Base-by-base conservation (phyloP, 2,329 filamentous ascomycete species). In the Clarireedia sp. region DNA sequence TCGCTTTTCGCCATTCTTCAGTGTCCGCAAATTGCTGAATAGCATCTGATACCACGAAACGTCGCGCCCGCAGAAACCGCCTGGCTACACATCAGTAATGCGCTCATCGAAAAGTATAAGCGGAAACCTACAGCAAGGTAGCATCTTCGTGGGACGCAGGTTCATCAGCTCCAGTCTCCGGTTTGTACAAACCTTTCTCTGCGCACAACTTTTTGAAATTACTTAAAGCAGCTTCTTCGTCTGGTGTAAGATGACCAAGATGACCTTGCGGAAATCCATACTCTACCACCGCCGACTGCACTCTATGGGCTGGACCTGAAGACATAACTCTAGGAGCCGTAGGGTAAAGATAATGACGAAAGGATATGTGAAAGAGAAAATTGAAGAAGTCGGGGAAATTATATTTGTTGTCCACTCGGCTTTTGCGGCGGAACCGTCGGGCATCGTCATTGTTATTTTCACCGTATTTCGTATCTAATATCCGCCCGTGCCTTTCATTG, bases 11-110 rank as follows among this genome's bases (percentile, higher is more conserved):
- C 89, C 91, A 96, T 57, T 88, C 82, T 71, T 95, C 90, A 0
- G 90, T 96, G 54, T 90, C 88, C 66, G 85, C 84, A 74, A 96
- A 95, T 73, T 96, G 91, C 57, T 75, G 78, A 68, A 85, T 85
- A 12, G 91, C 91, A 62, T 92, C 90, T 62, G 83, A 73, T 9
- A 89, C 80, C 26, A 86, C 74, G 76, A 92, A 96, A 70, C 84
- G 87, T 55, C 91, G 83, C 36, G 91, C 91, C 65, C 91, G 87
- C 50, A 96, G 77, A 70, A 87, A 96, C 58, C 91, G 89, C 59
- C 89, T 94, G 64, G 67, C 38, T 17, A 41, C 10, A 12, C 23
- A 45, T 62, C 23, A 60, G 51, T 17, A 4, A 41, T 12, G 24
- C 12, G 12, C 4, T 38, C 38, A 29, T 17, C 24, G 21, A 14